Evolutionary conservation across 2,329 filamentous ascomycete species (phyloP).

Genomic region (Chalara sp.): DNA sequence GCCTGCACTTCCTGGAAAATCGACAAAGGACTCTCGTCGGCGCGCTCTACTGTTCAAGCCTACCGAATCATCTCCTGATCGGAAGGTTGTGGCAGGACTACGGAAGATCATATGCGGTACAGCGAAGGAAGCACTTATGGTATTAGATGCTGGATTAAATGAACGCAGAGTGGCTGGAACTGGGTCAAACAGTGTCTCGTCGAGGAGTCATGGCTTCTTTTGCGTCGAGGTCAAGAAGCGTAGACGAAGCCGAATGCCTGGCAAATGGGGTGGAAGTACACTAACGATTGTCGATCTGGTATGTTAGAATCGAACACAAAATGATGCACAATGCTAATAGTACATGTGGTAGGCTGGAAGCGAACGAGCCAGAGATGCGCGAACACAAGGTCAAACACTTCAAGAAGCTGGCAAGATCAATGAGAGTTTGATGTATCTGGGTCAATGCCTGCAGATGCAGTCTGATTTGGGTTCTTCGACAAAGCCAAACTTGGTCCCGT

Average conservation of each 20-base stretch:
- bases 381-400: conserved; percentile 86
- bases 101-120: conserved; percentile 82
- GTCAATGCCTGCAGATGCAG: conserved; percentile 94
- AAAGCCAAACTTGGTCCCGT: conserved; percentile 72
- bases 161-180: conserved; percentile 86
- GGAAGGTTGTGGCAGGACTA: conserved; percentile 90
- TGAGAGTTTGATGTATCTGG: conserved; percentile 95
- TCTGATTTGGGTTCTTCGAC: conserved; percentile 67
- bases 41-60: conserved; percentile 84
- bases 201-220: conserved; percentile 92
- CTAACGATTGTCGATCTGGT: conserved; percentile 80
- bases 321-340: not conserved
- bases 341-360: conserved; percentile 57
- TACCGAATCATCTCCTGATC: conserved; percentile 78
- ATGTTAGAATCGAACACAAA: not conserved
- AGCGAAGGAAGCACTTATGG: conserved; percentile 78
- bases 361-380: conserved; percentile 85
- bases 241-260: conserved; percentile 40
- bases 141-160: conserved; percentile 81
- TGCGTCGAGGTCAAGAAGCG: conserved; percentile 91
- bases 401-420: conserved; percentile 98
- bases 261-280: conserved; percentile 67
- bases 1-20: conserved; percentile 48
- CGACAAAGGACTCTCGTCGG: conserved; percentile 65
- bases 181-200: conserved; percentile 86